Percentiles rank a stretch among this genome's conserved stretches.
phyloP scores from a whole-genome alignment of 768 basidiomycete species.

The Baorangia bicolor region DNA sequence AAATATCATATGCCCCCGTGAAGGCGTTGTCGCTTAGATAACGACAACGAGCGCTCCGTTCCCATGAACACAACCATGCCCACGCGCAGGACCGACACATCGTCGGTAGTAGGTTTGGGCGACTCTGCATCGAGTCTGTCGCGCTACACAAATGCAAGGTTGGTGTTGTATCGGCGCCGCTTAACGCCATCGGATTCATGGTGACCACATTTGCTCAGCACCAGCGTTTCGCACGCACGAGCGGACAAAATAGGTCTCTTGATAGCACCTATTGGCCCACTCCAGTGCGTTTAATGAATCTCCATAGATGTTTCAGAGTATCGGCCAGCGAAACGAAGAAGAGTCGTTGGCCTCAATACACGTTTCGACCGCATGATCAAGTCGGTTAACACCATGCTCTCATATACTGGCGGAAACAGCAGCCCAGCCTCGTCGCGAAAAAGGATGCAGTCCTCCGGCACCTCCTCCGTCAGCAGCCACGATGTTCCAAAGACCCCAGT shows the following conservation, averaged over 20 bases:
- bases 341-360: conserved; percentile 49
- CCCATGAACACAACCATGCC: conserved; percentile 5
- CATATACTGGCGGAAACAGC: conserved; percentile 15
- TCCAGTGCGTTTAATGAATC: background rate
- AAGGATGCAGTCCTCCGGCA: conserved; percentile 40
- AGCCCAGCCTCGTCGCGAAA: conserved; percentile 27
- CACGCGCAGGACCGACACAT: background rate
- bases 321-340: conserved; percentile 45
- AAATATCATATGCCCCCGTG: background rate
- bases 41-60: background rate
- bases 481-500: conserved; percentile 42
- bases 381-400: conserved; percentile 46
- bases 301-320: conserved; percentile 6
- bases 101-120: background rate
- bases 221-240: background rate
- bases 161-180: background rate
- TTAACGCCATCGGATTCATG: background rate
- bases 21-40: conserved; percentile 14
- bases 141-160: conserved; percentile 11
- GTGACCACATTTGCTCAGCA: background rate
- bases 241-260: conserved; percentile 16
- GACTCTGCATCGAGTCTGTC: conserved; percentile 17
- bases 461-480: conserved; percentile 44
- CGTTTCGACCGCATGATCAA: conserved; percentile 70
- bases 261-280: background rate